phyloP scores from a whole-genome alignment of 1,284 basidiomycete species.

The Pyrrhoderma noxium region DNA sequence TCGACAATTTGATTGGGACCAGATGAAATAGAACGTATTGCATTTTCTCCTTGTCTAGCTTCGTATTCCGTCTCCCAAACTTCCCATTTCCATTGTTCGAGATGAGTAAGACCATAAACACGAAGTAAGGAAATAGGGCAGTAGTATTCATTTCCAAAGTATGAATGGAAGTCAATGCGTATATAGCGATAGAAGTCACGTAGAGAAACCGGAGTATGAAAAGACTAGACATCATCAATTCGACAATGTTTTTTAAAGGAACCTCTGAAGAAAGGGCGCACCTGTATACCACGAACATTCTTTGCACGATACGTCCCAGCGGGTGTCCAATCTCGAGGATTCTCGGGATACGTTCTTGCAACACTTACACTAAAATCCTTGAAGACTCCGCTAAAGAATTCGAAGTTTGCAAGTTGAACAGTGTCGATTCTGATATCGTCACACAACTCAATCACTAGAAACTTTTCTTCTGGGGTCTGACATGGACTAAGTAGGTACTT shows the following conservation, averaged over 20 bases:
- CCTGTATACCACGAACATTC: conserved; percentile 91
- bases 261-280: conserved; percentile 30
- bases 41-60: conserved; percentile 30
- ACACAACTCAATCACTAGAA: conserved; percentile 92
- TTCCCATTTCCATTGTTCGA: conserved; percentile 94
- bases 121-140: conserved; percentile 91
- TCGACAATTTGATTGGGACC: conserved; percentile 13
- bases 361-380: conserved; percentile 87
- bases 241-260: conserved; percentile 7
- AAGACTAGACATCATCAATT: conserved; percentile 42
- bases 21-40: conserved; percentile 9
- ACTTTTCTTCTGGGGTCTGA: conserved; percentile 57
- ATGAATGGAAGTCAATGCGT: conserved; percentile 89
- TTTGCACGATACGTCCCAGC: conserved; percentile 79
- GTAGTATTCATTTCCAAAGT: conserved; percentile 94
- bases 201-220: conserved; percentile 63
- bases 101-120: conserved; percentile 93
- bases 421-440: conserved; percentile 97
- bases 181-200: conserved; percentile 89
- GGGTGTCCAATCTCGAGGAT: conserved; percentile 61
- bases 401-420: conserved; percentile 92
- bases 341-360: conserved; percentile 62
- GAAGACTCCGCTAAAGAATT: conserved; percentile 98
- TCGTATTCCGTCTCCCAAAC: conserved; percentile 63
- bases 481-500: conserved; percentile 98